Percentiles rank a stretch among this genome's conserved stretches.
phyloP scores from a whole-genome alignment of 2,329 filamentous ascomycete species.

The Colletotrichum agaves region DNA sequence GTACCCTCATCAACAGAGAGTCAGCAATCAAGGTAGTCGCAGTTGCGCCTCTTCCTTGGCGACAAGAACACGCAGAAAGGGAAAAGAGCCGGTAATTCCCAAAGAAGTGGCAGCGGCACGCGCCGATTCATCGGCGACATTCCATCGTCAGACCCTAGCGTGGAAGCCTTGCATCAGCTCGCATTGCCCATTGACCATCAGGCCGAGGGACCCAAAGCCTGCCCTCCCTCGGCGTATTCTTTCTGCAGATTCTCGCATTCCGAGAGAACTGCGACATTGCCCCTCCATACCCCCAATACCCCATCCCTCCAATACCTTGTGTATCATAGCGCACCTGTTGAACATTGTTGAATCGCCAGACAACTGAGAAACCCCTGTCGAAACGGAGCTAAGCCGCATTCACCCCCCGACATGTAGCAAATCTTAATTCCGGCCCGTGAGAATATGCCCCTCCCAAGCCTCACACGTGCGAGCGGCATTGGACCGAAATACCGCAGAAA shows the following conservation, averaged over 20 bases:
- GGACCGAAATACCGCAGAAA: slow-evolving; percentile 33
- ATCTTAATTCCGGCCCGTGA: slow-evolving; percentile 9
- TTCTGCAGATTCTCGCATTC: slow-evolving; percentile 18
- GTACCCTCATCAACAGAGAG: background rate
- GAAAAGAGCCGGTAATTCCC: background rate
- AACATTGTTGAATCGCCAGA: slow-evolving; percentile 27
- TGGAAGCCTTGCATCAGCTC: background rate
- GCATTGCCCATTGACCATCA: background rate
- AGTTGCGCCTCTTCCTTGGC: slow-evolving; percentile 1
- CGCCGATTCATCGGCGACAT: slow-evolving; percentile 6
- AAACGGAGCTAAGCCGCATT: slow-evolving; percentile 25
- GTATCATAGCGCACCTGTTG: too few species aligned
- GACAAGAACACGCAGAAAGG: background rate
- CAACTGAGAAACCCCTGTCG: slow-evolving; percentile 33
- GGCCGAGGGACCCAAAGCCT: too few species aligned
- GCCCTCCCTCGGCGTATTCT: background rate
- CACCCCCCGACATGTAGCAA: background rate
- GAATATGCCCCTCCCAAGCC: slow-evolving; percentile 30
- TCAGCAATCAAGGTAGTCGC: background rate
- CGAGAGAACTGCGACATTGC: slow-evolving; percentile 4
- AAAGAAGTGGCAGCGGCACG: slow-evolving; percentile 6
- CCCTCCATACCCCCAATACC: background rate
- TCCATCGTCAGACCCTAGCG: background rate
- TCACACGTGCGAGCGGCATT: slow-evolving; percentile 36
- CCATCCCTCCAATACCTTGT: slow-evolving; percentile 12